Conservation (phyloP, 2,329 filamentous ascomycete genomes). For the Macrophomina phaseolina region DNA sequence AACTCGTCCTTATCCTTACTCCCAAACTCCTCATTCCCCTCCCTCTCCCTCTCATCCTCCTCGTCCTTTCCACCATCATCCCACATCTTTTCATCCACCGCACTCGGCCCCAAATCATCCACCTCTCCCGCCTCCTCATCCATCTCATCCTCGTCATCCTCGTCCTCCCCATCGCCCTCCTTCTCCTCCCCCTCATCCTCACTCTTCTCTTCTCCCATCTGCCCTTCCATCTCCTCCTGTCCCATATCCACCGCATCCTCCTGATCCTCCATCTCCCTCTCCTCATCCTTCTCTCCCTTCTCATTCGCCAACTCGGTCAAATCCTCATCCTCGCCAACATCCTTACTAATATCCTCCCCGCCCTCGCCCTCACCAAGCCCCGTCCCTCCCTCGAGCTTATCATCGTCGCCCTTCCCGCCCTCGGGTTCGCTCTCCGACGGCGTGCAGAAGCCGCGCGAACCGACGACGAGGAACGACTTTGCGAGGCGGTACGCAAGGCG, state of each 20-base stretch:
- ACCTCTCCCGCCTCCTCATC: conserved; percentile 92
- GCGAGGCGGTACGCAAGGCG: conserved; percentile 78
- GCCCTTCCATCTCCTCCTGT: conserved; percentile 87
- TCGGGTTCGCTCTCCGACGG: conserved; percentile 76
- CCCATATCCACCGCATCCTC: conserved; percentile 92
- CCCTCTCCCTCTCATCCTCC: conserved; percentile 81
- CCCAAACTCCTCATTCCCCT: conserved; percentile 64
- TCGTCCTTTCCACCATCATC: conserved; percentile 78
- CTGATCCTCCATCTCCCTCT: conserved; percentile 77
- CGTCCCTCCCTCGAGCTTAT: conserved; percentile 87
- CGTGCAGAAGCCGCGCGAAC: conserved; percentile 87
- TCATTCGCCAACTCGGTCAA: conserved; percentile 90
- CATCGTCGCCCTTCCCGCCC: conserved; percentile 67
- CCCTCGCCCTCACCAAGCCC: conserved; percentile 95
- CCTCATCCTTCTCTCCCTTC: conserved; percentile 62
- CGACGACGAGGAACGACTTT: conserved; percentile 78
- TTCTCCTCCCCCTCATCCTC: conserved; percentile 65
- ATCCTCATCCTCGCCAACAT: conserved; percentile 92
- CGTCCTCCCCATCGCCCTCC: conserved; percentile 56
- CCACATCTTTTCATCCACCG: conserved; percentile 99
- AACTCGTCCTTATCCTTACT: conserved; percentile 56
- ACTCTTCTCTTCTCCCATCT: conserved; percentile 67
- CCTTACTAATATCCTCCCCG: conserved; percentile 96
- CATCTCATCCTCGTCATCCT: conserved; percentile 66
- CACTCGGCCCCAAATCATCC: conserved; percentile 85